These are phyloP conservation scores for Begonia peltatifolia DNA, from an alignment of 306 rosid genomes.

Conservation along the genomic window DNA sequence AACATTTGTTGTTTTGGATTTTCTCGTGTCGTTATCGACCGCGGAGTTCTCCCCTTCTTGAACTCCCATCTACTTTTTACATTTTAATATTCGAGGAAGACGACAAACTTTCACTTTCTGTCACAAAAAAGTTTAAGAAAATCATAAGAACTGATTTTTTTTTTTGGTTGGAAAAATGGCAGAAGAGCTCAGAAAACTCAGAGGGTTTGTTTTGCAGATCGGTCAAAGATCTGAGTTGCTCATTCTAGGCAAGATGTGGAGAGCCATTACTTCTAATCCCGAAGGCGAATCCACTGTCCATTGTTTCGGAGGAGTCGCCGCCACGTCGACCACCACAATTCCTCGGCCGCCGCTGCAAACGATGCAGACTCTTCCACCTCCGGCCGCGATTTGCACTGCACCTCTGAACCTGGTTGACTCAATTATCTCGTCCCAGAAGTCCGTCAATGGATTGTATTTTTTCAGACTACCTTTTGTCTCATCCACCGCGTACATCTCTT, in stretches of 20 bases:
- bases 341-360: constrained; percentile 19
- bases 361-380: constrained; percentile 41
- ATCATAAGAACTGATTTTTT: too few relatives aligned
- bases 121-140: too few relatives aligned
- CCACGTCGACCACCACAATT: constrained; percentile 49
- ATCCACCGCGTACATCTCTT: constrained; percentile 55
- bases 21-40: too few relatives aligned
- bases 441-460: constrained; percentile 24
- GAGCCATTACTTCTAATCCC: constrained; percentile 43
- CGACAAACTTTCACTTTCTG: too few relatives aligned
- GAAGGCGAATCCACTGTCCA: constrained; percentile 35
- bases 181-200: too few relatives aligned
- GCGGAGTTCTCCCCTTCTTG: too few relatives aligned
- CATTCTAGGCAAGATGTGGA: constrained; percentile 64
- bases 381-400: constrained; percentile 52
- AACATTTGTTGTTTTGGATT: too few relatives aligned
- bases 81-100: too few relatives aligned
- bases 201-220: background rate
- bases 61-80: too few relatives aligned
- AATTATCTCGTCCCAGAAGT: constrained; percentile 41
- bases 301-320: constrained; percentile 14
- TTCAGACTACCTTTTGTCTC: constrained; percentile 37
- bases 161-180: too few relatives aligned
- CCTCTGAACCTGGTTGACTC: constrained; percentile 31
- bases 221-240: background rate